Conservation (phyloP, 1,284 basidiomycete species). For the Boletus smithii region DNA sequence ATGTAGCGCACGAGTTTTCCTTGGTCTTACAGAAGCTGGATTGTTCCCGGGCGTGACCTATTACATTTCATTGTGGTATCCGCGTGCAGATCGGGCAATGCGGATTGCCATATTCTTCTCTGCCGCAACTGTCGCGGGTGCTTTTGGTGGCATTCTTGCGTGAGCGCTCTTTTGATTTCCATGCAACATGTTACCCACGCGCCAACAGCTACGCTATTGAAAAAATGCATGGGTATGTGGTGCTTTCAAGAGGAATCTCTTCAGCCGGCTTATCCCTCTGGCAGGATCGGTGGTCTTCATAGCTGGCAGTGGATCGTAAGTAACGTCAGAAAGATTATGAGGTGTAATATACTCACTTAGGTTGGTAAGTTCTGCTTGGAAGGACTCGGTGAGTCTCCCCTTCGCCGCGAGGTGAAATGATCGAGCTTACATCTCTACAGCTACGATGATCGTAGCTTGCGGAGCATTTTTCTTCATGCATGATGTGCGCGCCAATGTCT, state of each 20-base stretch:
- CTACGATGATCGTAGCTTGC: slow-evolving; percentile 38
- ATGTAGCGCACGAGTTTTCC: slow-evolving; percentile 45
- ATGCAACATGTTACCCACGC: neutral
- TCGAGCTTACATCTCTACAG: slow-evolving; percentile 12
- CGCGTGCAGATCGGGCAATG: slow-evolving; percentile 45
- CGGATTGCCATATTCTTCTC: slow-evolving; percentile 60
- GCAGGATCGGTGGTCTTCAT: slow-evolving; percentile 36
- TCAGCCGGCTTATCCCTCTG: neutral
- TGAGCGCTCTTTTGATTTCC: slow-evolving; percentile 7
- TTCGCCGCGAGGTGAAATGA: neutral
- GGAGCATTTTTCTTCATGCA: slow-evolving; percentile 42
- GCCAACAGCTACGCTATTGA: slow-evolving; percentile 32
- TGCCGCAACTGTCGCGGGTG: slow-evolving; percentile 52
- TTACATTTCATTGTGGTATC: slow-evolving; percentile 56
- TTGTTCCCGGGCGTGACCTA: slow-evolving; percentile 54
- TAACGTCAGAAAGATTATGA: neutral
- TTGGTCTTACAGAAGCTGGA: slow-evolving; percentile 54
- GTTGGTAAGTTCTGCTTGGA: slow-evolving; percentile 30
- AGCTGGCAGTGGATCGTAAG: slow-evolving; percentile 52
- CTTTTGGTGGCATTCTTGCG: slow-evolving; percentile 41
- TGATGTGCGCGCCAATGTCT: slow-evolving; percentile 35
- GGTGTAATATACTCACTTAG: neutral
- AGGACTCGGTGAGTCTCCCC: slow-evolving; percentile 19
- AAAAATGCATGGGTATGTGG: slow-evolving; percentile 36
- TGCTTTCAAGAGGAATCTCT: neutral